Base-by-base conservation (phyloP, 108 stramenopile species). In the Skeletonema potamos region DNA sequence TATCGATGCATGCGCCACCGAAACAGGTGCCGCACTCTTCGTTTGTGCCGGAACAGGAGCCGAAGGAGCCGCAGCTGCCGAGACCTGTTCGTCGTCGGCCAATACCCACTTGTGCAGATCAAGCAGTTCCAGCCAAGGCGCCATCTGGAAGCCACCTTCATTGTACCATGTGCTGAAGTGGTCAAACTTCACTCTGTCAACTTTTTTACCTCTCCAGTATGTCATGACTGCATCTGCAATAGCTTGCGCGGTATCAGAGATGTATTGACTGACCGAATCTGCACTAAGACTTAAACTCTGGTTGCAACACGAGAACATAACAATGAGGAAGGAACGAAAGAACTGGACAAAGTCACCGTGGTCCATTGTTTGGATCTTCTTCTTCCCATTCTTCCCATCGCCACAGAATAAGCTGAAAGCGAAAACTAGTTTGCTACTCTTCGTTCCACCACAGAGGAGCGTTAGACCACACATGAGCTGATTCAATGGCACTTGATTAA, bases 111-210 rank as follows among this genome's bases (percentile, higher is more conserved):
- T 99, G 32, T 88, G 81, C 43, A 98, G 65, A 73, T 98, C 97
- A 3, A 97, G 82, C 17, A 99, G 92, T 74, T 99, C 98, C 54
- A 99, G 73, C 96, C 96, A 99, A 24, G 95, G 92, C 18, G 92
- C 92, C 27, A 70, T 89, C 72, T 97, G 89, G 61, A 85, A 96
- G 20, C 98, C 98, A 18, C 92, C 92, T 72, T 94, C 88, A 61
- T 98, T 99, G 83, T 98, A 99, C 97, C 97, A 96, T 54, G 86
- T 86, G 17, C 95, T 93, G 68, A 96, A 96, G 59, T 94, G 89
- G 54, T 96, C 95, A 76, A 96, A 96, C 39, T 85, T 76, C n/a
- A 96, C 77, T n/a, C 83, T 73, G 27, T 92, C 86, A 17, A 76
- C 72, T 62, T 89, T 81, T 56, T 81, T 81, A 3, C 74, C 70